Percentiles rank a stretch among this genome's conserved stretches.
Conservation (phyloP, 306 rosid species). For the Mimosa pudica region DNA sequence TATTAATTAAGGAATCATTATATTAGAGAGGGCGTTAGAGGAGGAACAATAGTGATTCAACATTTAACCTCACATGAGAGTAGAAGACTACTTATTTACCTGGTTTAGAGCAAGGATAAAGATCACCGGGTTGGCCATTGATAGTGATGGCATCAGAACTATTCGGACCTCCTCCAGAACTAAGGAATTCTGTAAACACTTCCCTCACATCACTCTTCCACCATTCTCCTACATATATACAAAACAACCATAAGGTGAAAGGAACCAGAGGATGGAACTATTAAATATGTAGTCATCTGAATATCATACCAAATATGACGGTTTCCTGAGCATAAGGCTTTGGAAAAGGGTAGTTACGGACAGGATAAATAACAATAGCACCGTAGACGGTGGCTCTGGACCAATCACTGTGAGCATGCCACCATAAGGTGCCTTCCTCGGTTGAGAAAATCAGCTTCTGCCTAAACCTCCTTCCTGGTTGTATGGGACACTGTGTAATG, state of each 20-base stretch:
- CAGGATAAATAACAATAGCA: constrained; percentile 50
- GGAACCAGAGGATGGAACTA: background rate
- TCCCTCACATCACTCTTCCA: constrained; percentile 61
- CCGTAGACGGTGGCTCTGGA: constrained; percentile 65
- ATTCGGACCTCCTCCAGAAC: constrained; percentile 45
- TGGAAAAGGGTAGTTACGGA: constrained; percentile 47
- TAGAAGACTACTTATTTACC: constrained; percentile 3
- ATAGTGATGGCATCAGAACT: constrained; percentile 46
- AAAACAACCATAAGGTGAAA: background rate
- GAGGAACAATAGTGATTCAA: too few species aligned
- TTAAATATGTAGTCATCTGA: background rate
- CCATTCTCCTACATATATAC: constrained; percentile 52
- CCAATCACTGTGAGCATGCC: constrained; percentile 82
- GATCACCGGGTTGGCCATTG: constrained; percentile 53
- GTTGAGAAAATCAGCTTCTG: constrained; percentile 48
- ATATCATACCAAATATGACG: constrained; percentile 50
- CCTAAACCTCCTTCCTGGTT: constrained; percentile 44
- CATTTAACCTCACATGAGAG: background rate
- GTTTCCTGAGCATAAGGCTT: constrained; percentile 49
- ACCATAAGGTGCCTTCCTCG: constrained; percentile 71
- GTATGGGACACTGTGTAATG: constrained; percentile 62
- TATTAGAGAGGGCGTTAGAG: too few species aligned
- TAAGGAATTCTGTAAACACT: constrained; percentile 31
- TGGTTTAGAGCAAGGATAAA: constrained; percentile 42
- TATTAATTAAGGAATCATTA: too few species aligned